These are phyloP conservation scores for Cucurbita argyrosperma DNA, from an alignment of 306 rosid genomes.

Conservation along the genomic window DNA sequence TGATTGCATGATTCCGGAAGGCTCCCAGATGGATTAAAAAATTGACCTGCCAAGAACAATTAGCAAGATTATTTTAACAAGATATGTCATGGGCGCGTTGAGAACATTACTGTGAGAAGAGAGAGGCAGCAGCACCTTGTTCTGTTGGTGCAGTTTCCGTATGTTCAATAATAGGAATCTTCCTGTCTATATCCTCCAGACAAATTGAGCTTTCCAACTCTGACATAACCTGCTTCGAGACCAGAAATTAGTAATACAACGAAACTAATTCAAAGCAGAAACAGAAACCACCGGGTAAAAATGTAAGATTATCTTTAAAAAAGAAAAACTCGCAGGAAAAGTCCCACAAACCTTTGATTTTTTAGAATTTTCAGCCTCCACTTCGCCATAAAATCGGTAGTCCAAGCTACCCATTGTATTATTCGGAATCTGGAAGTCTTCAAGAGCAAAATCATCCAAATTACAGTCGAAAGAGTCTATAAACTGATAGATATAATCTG, in stretches of 20 bases:
- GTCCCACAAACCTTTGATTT: slow-evolving; percentile 35
- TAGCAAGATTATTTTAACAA: slow-evolving; percentile 8
- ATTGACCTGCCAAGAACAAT: slow-evolving; percentile 18
- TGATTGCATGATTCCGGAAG: slow-evolving; percentile 20
- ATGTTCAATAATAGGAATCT: slow-evolving; percentile 9
- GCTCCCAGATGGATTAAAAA: slow-evolving; percentile 1
- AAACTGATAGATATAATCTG: slow-evolving; percentile 24
- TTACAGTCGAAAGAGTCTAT: slow-evolving; percentile 18
- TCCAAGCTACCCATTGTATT: slow-evolving; percentile 7
- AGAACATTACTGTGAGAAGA: neutral
- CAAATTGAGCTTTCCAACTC: slow-evolving; percentile 12
- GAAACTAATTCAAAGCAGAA: slow-evolving; percentile 5
- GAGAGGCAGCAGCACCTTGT: slow-evolving; percentile 7
- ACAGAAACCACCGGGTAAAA: neutral
- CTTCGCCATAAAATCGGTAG: slow-evolving; percentile 11
- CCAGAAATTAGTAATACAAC: neutral
- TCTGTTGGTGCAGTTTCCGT: slow-evolving; percentile 11
- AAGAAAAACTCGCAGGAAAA: neutral
- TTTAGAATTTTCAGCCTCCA: slow-evolving; percentile 17
- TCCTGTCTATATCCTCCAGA: slow-evolving; percentile 15
- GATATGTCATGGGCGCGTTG: neutral
- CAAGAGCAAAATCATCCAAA: slow-evolving; percentile 22
- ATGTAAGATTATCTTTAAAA: neutral
- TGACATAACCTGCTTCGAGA: slow-evolving; percentile 14
- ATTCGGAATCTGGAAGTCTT: slow-evolving; percentile 5